phyloP scores from a whole-genome alignment of 805 yeast species.

The Candida ficus region DNA sequence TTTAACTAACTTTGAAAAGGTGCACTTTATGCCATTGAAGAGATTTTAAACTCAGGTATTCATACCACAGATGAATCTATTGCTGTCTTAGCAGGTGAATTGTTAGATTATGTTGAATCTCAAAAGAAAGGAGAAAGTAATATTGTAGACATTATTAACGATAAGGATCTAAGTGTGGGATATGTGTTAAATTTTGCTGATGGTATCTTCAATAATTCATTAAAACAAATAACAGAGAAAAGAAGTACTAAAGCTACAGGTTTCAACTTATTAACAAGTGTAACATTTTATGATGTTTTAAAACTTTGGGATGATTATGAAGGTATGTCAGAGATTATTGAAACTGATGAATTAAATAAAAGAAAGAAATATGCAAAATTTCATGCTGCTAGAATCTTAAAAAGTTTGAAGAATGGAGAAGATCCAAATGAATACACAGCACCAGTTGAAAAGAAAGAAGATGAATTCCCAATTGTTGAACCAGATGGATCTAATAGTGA shows the following conservation, averaged over 20 bases:
- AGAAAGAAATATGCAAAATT: constrained; percentile 58
- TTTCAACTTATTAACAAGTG: constrained; percentile 46
- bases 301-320: constrained; percentile 34
- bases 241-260: constrained; percentile 43
- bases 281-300: constrained; percentile 47
- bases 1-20: too few relatives aligned
- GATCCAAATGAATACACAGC: constrained; percentile 55
- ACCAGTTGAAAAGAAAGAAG: constrained; percentile 20
- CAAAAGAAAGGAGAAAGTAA: constrained; percentile 35
- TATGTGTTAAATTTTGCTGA: constrained; percentile 55
- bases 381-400: constrained; percentile 54
- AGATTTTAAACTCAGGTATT: constrained; percentile 53
- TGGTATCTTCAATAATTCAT: constrained; percentile 50
- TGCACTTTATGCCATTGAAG: constrained; percentile 64
- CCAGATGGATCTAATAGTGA: constrained; percentile 10
- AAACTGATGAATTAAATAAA: constrained; percentile 29
- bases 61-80: constrained; percentile 53
- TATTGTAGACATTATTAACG: constrained; percentile 46
- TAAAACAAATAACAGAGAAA: constrained; percentile 40
- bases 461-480: constrained; percentile 4
- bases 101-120: constrained; percentile 69
- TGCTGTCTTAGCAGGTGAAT: constrained; percentile 51
- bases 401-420: constrained; percentile 40
- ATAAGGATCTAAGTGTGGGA: constrained; percentile 51
- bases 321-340: constrained; percentile 2